Conservation (phyloP, 768 basidiomycete species). For the Nidularia pulvinata region DNA sequence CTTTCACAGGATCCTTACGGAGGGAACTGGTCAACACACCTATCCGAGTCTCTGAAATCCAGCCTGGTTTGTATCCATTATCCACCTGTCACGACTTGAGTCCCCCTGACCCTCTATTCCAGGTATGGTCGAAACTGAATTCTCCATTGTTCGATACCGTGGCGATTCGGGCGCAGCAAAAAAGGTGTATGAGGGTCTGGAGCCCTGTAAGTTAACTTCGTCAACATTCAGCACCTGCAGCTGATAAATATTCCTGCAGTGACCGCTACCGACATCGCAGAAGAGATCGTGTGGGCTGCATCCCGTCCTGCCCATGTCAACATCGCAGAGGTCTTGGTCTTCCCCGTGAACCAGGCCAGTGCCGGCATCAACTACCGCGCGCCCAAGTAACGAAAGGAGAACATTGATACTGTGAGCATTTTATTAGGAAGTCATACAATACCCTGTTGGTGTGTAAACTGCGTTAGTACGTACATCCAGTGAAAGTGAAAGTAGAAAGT, state of each 20-base stretch:
- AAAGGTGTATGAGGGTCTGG: conserved; percentile 88
- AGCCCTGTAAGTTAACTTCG: conserved; percentile 65
- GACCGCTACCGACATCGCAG: conserved; percentile 86
- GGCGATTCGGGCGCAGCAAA: conserved; percentile 84
- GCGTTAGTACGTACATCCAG: too few species aligned
- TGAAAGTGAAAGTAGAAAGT: too few species aligned
- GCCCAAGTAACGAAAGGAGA: conserved; percentile 17
- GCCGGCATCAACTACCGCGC: conserved; percentile 62
- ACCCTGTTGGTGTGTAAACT: not conserved
- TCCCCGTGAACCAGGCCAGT: conserved; percentile 81
- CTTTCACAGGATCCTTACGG: conserved; percentile 82
- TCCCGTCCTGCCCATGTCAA: conserved; percentile 92
- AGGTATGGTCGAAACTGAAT: conserved; percentile 62
- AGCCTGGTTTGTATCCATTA: conserved; percentile 61
- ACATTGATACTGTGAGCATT: not conserved
- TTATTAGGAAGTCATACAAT: not conserved
- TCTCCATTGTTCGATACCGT: conserved; percentile 88
- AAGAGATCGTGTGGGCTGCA: conserved; percentile 98
- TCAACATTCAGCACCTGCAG: not conserved
- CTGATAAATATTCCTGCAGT: conserved; percentile 41
- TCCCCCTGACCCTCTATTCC: not conserved
- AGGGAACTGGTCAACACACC: conserved; percentile 91
- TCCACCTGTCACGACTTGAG: conserved; percentile 8
- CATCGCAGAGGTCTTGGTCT: conserved; percentile 77
- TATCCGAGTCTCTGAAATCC: conserved; percentile 93